phyloP scores from a whole-genome alignment of 306 rosid species.

The Hippophae gyantsensis region DNA sequence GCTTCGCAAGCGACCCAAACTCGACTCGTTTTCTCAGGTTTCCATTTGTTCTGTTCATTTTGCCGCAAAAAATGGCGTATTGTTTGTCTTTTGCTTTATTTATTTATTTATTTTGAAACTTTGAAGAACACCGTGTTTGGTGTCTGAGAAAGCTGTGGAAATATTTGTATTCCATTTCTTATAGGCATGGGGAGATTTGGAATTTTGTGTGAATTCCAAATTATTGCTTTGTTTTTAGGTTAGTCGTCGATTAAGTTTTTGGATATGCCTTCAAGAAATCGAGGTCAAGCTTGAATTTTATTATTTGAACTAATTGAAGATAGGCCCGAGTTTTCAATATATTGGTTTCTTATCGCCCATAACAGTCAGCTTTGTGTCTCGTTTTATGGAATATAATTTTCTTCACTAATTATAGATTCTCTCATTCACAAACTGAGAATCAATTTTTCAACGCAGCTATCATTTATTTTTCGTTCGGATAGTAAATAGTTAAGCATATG shows the following conservation, averaged over 20 bases:
- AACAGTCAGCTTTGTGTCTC: not conserved
- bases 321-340: not conserved
- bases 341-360: not conserved
- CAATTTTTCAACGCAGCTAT: not conserved
- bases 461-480: no score
- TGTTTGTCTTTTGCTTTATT: not conserved
- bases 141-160: not conserved
- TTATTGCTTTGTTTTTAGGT: not conserved
- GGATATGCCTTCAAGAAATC: not conserved
- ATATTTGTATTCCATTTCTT: not conserved
- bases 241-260: not conserved
- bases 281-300: not conserved
- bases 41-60: not conserved
- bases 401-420: no score
- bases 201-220: not conserved
- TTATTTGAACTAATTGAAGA: not conserved
- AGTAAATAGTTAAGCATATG: no score
- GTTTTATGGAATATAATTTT: no score
- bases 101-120: not conserved
- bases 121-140: not conserved
- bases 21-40: constrained; percentile 35
- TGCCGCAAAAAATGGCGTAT: not conserved
- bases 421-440: not conserved
- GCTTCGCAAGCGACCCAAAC: constrained; percentile 43
- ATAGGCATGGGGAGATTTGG: no score